A percentile compares a stretch with the other conserved stretches of the same genome.
Evolutionary conservation across 768 basidiomycete species (phyloP).

Genomic region (Xerocomus spinulosus): DNA sequence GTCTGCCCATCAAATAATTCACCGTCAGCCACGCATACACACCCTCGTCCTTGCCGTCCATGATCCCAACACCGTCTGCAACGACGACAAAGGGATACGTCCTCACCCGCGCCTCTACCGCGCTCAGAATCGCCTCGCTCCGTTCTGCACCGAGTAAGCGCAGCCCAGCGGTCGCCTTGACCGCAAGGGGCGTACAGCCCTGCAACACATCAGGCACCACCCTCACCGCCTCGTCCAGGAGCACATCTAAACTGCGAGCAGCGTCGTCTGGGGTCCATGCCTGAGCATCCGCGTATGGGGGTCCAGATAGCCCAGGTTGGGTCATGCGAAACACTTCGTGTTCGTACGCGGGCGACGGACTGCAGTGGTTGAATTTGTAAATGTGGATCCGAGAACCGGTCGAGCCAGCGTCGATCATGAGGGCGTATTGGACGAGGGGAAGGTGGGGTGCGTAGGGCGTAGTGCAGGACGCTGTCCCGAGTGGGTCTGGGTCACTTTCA

Average conservation of each 20-base stretch:
- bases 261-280: conserved; percentile 52
- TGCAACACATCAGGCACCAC: conserved; percentile 64
- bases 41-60: conserved; percentile 96
- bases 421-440: conserved; percentile 81
- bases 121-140: conserved; percentile 67
- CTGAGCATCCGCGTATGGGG: conserved; percentile 21
- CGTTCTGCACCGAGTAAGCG: conserved; percentile 60
- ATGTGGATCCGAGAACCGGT: conserved; percentile 97
- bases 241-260: conserved; percentile 69
- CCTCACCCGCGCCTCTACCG: conserved; percentile 59
- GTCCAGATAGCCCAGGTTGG: conserved; percentile 74
- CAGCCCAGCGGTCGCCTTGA: conserved; percentile 91
- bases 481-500: conserved; percentile 70
- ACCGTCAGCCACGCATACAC: conserved; percentile 99
- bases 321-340: conserved; percentile 89
- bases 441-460: conserved; percentile 43
- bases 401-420: conserved; percentile 98
- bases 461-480: conserved; percentile 69
- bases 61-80: conserved; percentile 70
- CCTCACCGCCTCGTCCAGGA: conserved; percentile 75
- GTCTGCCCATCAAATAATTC: conserved; percentile 83
- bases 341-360: conserved; percentile 70
- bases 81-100: conserved; percentile 69
- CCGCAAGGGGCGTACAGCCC: conserved; percentile 79
- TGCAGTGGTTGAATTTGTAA: conserved; percentile 96